Evolutionary conservation across 257 asterid species (phyloP).

Genomic region (Paulownia fortunei): DNA sequence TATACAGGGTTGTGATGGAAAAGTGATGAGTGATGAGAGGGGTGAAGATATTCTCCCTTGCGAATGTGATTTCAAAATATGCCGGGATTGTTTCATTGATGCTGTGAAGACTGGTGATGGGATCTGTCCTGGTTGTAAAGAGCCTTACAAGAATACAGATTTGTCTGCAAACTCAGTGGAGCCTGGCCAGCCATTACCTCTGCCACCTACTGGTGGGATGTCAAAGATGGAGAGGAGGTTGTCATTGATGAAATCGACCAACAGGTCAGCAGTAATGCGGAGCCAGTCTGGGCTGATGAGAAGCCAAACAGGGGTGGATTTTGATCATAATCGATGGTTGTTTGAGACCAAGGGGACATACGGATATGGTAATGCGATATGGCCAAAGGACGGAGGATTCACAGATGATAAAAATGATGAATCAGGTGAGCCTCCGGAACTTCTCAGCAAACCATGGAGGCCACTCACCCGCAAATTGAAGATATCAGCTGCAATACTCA

Average conservation of each 20-base stretch:
- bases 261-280: conserved; percentile 48
- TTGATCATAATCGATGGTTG: conserved; percentile 75
- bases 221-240: conserved; percentile 73
- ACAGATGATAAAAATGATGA: conserved; percentile 42
- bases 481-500: conserved; percentile 70
- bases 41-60: conserved; percentile 78
- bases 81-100: conserved; percentile 71
- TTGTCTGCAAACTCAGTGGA: conserved; percentile 46
- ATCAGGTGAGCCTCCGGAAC: conserved; percentile 56
- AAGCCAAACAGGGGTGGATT: conserved; percentile 67
- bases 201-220: conserved; percentile 60
- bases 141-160: conserved; percentile 64
- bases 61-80: conserved; percentile 83
- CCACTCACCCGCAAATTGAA: conserved; percentile 81
- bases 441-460: conserved; percentile 78
- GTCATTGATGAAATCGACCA: conserved; percentile 69
- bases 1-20: conserved; percentile 73
- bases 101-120: conserved; percentile 70
- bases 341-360: conserved; percentile 83
- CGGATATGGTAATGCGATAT: conserved; percentile 82
- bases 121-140: conserved; percentile 85
- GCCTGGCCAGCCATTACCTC: conserved; percentile 48
- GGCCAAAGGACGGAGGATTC: conserved; percentile 70
- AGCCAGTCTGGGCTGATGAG: conserved; percentile 60
- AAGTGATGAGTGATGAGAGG: conserved; percentile 74